A percentile compares a stretch with the other conserved stretches of the same genome.
phyloP scores from a whole-genome alignment of 208 protist genomes.

The Phytomonas francai region DNA sequence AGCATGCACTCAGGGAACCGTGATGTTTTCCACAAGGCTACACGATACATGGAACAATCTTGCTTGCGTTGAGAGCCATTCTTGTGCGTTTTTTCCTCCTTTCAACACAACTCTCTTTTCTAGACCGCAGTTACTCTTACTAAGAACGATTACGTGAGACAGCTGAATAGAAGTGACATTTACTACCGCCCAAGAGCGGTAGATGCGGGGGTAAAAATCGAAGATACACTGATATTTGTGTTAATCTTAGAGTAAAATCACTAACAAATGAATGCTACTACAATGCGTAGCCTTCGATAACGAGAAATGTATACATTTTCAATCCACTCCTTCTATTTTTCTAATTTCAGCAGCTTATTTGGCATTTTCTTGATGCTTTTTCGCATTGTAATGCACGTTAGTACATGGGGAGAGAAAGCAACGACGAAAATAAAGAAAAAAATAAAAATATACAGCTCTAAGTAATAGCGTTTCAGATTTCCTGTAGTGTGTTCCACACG shows the following conservation, averaged over 20 bases:
- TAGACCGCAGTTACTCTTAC: neutral
- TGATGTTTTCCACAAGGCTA: neutral
- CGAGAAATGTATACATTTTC: neutral
- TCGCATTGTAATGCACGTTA: neutral
- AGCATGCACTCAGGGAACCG: neutral
- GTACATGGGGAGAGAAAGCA: slow-evolving; percentile 1
- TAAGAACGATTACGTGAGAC: neutral
- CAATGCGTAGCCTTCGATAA: neutral
- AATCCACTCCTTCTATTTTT: neutral
- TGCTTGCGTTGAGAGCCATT: neutral
- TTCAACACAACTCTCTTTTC: neutral
- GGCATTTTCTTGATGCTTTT: neutral
- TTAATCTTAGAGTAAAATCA: neutral
- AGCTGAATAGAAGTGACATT: neutral
- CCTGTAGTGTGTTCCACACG: neutral
- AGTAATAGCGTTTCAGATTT: neutral
- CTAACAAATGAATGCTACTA: neutral
- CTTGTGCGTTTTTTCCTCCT: neutral
- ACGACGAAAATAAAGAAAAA: neutral
- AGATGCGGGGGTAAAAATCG: neutral
- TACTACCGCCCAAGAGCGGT: neutral
- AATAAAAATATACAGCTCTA: neutral
- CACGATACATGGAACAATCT: neutral
- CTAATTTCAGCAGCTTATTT: neutral
- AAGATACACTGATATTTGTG: neutral